phyloP scores from a whole-genome alignment of 2,329 filamentous ascomycete species.

The Penicillium sumatraense region DNA sequence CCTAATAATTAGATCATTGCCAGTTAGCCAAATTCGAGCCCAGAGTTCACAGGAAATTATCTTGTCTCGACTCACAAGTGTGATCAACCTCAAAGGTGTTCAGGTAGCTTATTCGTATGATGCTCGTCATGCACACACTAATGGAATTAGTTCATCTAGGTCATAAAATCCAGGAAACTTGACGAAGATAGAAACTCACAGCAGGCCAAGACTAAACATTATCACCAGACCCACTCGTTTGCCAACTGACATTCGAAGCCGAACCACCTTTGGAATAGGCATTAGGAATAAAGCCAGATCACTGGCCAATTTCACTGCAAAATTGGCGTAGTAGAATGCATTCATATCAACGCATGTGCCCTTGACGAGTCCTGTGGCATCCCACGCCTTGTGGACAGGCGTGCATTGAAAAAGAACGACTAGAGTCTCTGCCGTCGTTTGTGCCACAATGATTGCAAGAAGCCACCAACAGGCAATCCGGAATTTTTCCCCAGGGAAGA shows the following conservation, averaged over 20 bases:
- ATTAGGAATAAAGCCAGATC: constrained; percentile 23
- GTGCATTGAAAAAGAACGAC: constrained; percentile 35
- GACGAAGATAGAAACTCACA: constrained; percentile 14
- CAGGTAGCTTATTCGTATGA: constrained; percentile 26
- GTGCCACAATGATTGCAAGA: constrained; percentile 54
- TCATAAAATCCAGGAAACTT: not conserved
- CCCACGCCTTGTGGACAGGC: constrained; percentile 26
- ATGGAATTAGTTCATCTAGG: too few species aligned
- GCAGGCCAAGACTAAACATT: constrained; percentile 25
- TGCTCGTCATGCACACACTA: constrained; percentile 24
- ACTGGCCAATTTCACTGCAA: constrained; percentile 21
- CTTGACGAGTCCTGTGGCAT: constrained; percentile 6
- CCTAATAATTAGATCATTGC: too few species aligned
- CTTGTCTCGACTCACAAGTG: constrained; percentile 20
- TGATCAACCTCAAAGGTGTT: constrained; percentile 20
- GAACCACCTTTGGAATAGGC: constrained; percentile 21
- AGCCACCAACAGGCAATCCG: constrained; percentile 17
- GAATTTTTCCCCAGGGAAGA: too few species aligned
- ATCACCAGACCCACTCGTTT: constrained; percentile 22
- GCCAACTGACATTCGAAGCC: constrained; percentile 18
- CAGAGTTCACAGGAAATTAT: not conserved
- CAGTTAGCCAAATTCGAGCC: not conserved
- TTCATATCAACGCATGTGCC: constrained; percentile 20
- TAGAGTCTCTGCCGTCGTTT: too few species aligned
- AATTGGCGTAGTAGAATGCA: constrained; percentile 23